Evolutionary conservation across 805 yeast genomes (phyloP), one percentile per base, ranked within the genome.

Genomic region (Candida ipomoeae): DNA sequence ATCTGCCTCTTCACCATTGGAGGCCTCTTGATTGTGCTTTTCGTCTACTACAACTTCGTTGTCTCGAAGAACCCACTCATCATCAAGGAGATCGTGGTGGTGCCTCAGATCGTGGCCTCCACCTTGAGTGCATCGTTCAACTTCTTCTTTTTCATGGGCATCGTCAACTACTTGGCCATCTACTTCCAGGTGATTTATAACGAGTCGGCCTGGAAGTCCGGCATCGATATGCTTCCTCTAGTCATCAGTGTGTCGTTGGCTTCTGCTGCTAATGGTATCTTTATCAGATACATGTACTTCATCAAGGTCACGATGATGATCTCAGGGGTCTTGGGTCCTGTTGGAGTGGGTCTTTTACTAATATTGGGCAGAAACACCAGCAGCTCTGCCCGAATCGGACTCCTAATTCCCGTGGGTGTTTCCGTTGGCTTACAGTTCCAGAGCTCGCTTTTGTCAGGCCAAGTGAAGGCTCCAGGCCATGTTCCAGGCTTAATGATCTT

Each of bases 1-100:
- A 75, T 83, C 6, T 55, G 65, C 10, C 75, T 77, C 47, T 73
- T 83, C 46, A 63, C 78, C 7, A 37, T 82, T 34, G 83, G 84
- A 7, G 73, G 74, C 1, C 14, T 72, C 1, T 49, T 74, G 1
- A 36, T 71, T 5, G 53, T 68, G 8, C 54, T 50, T 0, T 79
- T 80, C 44, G 54, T 62, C 18, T 48, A 68, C 32, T 77, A 74
- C 67, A 77, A 76, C 55, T 75, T 75, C 56, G 54, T 45, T n/a
- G 59, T 61, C 38, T 72, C 83, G 0, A 63, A 62, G 21, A 61
- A 68, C n/a, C 84, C 84, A 3, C 67, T 80, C 44, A 68, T 82
- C 31, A 73, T 78, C 11, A 61, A 61, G 35, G 70, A 73, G 15
- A 65, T 81, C 10, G 58, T 81, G 36, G 60, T 55, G 4, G 61